phyloP scores from a whole-genome alignment of 331 rosid genomes.

The Prunus yedoensis region DNA sequence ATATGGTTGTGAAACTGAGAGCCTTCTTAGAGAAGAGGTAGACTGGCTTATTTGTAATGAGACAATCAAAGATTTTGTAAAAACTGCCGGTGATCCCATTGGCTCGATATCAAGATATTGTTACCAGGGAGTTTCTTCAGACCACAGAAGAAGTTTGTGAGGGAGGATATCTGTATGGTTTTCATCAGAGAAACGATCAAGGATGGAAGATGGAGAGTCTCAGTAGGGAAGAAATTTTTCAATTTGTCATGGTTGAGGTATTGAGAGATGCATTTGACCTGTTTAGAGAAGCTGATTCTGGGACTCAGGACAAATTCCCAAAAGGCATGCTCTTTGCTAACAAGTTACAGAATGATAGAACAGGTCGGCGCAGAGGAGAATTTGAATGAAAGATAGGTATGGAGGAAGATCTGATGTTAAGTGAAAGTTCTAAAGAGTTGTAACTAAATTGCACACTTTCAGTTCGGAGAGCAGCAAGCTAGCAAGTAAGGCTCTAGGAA shows the following conservation, averaged over 20 bases:
- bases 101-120: slow-evolving; percentile 14
- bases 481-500: slow-evolving; percentile 33
- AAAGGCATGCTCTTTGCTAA: slow-evolving; percentile 11
- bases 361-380: slow-evolving; percentile 29
- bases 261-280: slow-evolving; percentile 33
- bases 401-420: slow-evolving; percentile 46
- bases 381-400: slow-evolving; percentile 26
- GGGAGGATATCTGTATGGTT: slow-evolving; percentile 47
- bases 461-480: slow-evolving; percentile 47
- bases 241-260: slow-evolving; percentile 39
- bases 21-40: slow-evolving; percentile 36
- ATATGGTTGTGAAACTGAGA: slow-evolving; percentile 29
- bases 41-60: slow-evolving; percentile 34
- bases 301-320: slow-evolving; percentile 18
- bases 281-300: slow-evolving; percentile 19
- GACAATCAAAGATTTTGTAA: slow-evolving; percentile 31
- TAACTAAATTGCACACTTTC: slow-evolving; percentile 29
- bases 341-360: slow-evolving; percentile 15
- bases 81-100: slow-evolving; percentile 15
- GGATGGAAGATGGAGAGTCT: slow-evolving; percentile 48
- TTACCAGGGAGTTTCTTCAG: background rate
- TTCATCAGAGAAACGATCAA: slow-evolving; percentile 38
- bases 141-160: slow-evolving; percentile 27
- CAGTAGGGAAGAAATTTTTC: slow-evolving; percentile 37
- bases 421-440: slow-evolving; percentile 41